phyloP scores from a whole-genome alignment of 352 stramenopile species.

The Phytopythium ostracodes region DNA sequence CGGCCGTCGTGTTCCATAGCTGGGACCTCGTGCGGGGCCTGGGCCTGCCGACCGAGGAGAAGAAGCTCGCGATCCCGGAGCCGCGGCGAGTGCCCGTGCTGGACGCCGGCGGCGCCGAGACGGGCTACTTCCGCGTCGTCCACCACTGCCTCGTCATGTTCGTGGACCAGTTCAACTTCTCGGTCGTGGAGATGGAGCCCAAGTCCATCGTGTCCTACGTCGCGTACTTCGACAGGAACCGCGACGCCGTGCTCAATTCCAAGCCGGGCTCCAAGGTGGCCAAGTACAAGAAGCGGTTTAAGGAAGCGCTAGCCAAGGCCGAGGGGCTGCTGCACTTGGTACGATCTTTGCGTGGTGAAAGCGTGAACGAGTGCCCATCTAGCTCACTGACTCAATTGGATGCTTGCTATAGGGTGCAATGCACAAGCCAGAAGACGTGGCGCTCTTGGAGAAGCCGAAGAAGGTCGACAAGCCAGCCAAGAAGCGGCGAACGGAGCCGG shows the following conservation, averaged over 20 bases:
- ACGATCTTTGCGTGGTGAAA: neutral
- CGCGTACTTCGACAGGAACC: slow-evolving; percentile 38
- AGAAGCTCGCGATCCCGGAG: slow-evolving; percentile 29
- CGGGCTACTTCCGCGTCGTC: slow-evolving; percentile 16
- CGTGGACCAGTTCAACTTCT: slow-evolving; percentile 65
- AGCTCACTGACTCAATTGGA: neutral
- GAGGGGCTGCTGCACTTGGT: slow-evolving; percentile 44
- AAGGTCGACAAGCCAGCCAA: slow-evolving; percentile 19
- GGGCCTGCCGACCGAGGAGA: slow-evolving; percentile 37
- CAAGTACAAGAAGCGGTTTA: slow-evolving; percentile 23
- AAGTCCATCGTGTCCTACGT: slow-evolving; percentile 43
- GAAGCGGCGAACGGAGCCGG: slow-evolving; percentile 22
- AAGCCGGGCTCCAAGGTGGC: slow-evolving; percentile 23
- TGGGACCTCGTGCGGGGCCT: slow-evolving; percentile 45
- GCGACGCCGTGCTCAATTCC: slow-evolving; percentile 22
- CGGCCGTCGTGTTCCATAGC: slow-evolving; percentile 63
- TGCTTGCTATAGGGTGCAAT: slow-evolving; percentile 19
- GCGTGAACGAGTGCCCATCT: neutral
- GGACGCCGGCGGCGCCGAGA: slow-evolving; percentile 21
- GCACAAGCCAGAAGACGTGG: slow-evolving; percentile 26
- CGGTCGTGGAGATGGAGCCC: slow-evolving; percentile 31
- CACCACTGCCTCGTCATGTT: slow-evolving; percentile 54
- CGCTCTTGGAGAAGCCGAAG: slow-evolving; percentile 25
- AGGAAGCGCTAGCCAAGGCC: slow-evolving; percentile 29
- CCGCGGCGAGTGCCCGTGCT: slow-evolving; percentile 26